phyloP scores from a whole-genome alignment of 495 filamentous ascomycete genomes.

The Chaetomium cochliodes region DNA sequence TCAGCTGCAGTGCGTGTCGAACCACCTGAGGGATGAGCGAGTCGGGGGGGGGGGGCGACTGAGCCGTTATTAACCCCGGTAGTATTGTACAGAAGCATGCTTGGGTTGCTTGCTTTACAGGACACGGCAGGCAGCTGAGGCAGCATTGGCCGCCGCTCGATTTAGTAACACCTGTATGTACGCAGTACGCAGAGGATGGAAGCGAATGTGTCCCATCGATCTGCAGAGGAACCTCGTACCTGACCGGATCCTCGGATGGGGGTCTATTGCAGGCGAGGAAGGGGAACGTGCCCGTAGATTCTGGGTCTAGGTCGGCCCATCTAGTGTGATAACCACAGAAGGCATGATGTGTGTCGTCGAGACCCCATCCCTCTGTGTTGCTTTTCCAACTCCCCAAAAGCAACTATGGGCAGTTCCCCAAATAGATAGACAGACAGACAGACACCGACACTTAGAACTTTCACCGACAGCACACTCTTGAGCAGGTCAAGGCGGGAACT shows the following conservation, averaged over 20 bases:
- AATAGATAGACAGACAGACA: background rate
- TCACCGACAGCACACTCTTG: too few relatives aligned
- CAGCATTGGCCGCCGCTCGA: background rate
- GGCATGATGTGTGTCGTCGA: background rate
- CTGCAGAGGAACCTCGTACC: too few relatives aligned
- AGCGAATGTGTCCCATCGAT: background rate
- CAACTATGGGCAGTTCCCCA: constrained; percentile 3
- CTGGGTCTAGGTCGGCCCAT: background rate
- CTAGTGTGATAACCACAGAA: background rate
- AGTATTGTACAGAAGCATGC: background rate
- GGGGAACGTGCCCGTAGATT: too few relatives aligned
- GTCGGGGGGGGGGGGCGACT: background rate
- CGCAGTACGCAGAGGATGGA: background rate
- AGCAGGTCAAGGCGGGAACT: background rate
- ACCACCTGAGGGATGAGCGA: background rate
- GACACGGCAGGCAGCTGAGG: background rate
- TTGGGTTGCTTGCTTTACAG: background rate
- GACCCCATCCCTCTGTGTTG: background rate
- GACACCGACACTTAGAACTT: background rate
- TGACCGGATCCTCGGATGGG: too few relatives aligned
- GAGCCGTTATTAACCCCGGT: background rate
- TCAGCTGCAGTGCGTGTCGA: constrained; percentile 2
- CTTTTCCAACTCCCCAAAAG: background rate
- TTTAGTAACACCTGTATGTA: background rate
- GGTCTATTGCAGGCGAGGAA: too few relatives aligned